Base-by-base conservation (phyloP, 257 asterid genomes). In the Salvia splendens region DNA sequence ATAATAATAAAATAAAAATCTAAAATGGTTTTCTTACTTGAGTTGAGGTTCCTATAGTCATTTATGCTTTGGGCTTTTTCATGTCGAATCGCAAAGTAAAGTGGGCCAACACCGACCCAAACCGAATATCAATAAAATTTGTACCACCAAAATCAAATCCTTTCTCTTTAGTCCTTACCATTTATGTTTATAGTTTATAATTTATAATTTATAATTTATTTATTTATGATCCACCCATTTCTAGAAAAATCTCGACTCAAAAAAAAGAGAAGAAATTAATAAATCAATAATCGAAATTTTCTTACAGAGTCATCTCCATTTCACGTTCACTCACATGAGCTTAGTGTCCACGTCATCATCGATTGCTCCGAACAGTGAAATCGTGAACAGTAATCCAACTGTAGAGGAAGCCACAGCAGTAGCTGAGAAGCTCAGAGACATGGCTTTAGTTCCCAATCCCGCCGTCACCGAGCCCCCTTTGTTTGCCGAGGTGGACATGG, bases 401-500 rank as follows among this genome's bases (percentile, higher is more conserved):
- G 30, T 51, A 8, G 75, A 73, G 48, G 62, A 45, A 45, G 38
- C 61, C 17, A 50, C 43, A 16, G 45, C 54, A 8, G 61, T 50
- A 28, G 50, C 77, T 9, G 78, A 71, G 57, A 64, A 38, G 67
- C 77, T 61, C 7, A 77, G 77, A 65, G 74, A 56, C 12, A 88
- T 91, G 97, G 88, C 96, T 46, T 61, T 91, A 66, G 86, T 82
- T 41, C 83, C 89, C 30, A 75, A 51, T 11, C 81, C 86, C n/a
- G 56, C 70, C 3, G 73, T 70, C 10, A 78, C 69, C 45, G 90
- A 78, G 15, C 85, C 73, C 3, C 96, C 95, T 1, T 17, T 82
- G 71, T 78, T 91, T 67, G 84, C 95, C 3, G 96, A 89, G 84
- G 96, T 91, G 43, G 92, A 89, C 28, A 91, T 89, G 98, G 89